A percentile compares a stretch with the other conserved stretches of the same genome.
These are phyloP conservation scores for Cyberlindnera xylosilytica DNA, from an alignment of 805 yeast genomes.

Conservation along the genomic window DNA sequence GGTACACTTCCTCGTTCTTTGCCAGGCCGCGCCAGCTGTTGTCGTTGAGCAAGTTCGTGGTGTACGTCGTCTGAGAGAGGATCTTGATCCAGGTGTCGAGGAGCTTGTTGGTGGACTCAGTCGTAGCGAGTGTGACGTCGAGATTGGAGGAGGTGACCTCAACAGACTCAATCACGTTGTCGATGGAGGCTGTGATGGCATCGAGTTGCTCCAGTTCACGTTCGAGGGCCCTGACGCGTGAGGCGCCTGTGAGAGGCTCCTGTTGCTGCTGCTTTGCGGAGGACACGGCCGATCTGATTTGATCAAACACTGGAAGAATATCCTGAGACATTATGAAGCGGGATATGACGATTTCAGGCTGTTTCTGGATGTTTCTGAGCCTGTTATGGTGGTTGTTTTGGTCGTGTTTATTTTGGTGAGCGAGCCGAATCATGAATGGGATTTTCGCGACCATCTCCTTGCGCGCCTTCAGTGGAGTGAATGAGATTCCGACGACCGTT, in stretches of 20 bases:
- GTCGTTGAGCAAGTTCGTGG: conserved; percentile 44
- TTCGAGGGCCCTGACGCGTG: conserved; percentile 23
- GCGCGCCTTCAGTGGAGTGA: too few species aligned
- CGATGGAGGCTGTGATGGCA: conserved; percentile 19
- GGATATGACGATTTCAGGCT: too few species aligned
- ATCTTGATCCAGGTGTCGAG: conserved; percentile 60
- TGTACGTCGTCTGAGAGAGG: conserved; percentile 58
- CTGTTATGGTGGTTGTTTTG: too few species aligned
- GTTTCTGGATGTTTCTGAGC: too few species aligned
- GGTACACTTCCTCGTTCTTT: conserved; percentile 24
- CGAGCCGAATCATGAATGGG: too few species aligned
- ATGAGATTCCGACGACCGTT: too few species aligned
- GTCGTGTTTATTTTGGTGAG: too few species aligned
- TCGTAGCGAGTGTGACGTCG: conserved; percentile 28
- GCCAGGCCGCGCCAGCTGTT: conserved; percentile 37
- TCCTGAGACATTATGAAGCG: conserved; percentile 18
- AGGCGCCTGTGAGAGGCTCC: conserved; percentile 17
- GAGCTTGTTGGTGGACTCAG: conserved; percentile 46
- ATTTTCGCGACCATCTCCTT: too few species aligned
- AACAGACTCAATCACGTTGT: conserved; percentile 21
- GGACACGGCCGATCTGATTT: conserved; percentile 13
- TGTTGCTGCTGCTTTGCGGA: conserved; percentile 14
- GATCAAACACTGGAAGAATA: conserved; percentile 11
- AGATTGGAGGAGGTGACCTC: conserved; percentile 20
- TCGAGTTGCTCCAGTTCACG: conserved; percentile 23